Base-by-base conservation (phyloP, 257 asterid genomes). In the Ballota nigra region DNA sequence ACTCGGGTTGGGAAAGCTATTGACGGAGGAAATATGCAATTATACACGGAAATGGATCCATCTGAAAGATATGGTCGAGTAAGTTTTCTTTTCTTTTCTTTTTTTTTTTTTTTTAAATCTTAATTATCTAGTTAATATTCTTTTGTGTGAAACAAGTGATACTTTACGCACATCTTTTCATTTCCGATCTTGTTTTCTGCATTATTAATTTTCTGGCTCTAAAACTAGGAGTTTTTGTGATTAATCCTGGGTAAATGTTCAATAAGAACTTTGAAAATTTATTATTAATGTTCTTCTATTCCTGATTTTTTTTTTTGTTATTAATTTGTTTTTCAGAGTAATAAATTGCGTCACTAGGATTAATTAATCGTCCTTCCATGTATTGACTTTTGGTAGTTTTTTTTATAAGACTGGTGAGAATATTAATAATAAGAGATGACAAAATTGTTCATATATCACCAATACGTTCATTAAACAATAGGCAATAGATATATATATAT, bases 1-100 rank as follows among this genome's bases (percentile, higher is more conserved):
- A 43, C 70, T 47, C 69, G 86, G 64, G 52, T 36, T 12, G 61
- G 16, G 18, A 83, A 78, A 34, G 69, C 80, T 33, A 41, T 45
- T 19, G 89, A 79, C 28, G 77, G 80, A 8, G 78, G 80, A 8
- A 77, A 86, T 5, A 74, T 66, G 82, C 81, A 52, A 79, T 40
- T 69, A 5, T 91, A 91, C 71, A 87, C 70, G 7, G 96, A 91
- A 80, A 83, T 80, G 86, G 96, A 91, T 82, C 90, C 97, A 16
- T 87, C 95, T 19, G 73, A 81, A 71, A 79, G 97, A 76, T 91
- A 84, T 45, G 95, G 96, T 16, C 96, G 97, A 1, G 97, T 91
- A 89, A 82, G 92, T 86, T 75, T 69, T 15, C 36, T 0, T 34
- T 3, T 20, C n/a, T 56, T 26, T 33, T 5, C 3, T 7, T 63